Evolutionary conservation across 2,329 filamentous ascomycete species (phyloP), one percentile per base, ranked within the genome.

Genomic region (Magnaporthiopsis rhizophila): DNA sequence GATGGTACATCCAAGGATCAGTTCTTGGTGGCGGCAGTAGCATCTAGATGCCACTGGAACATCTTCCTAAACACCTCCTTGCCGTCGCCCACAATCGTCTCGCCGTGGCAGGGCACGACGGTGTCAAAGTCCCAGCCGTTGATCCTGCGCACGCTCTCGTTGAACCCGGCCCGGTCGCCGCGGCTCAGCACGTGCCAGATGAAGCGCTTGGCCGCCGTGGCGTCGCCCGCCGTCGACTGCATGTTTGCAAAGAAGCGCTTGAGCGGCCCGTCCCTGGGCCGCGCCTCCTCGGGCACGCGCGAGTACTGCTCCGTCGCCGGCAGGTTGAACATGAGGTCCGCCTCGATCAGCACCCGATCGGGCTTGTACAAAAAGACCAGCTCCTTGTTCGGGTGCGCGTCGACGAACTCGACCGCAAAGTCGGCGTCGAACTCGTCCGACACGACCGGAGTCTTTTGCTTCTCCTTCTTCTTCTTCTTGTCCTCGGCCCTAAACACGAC

Each of bases 71-170:
- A 96, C 21, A 90, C 80, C 13, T 83, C 83, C 81, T 96, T 97
- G 12, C 84, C 92, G 67, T 80, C 75, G 2, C 79, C 80, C 74
- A 95, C 89, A 68, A 98, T 87, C 21, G 90, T 88, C 77, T 99
- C 95, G 11, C 95, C 95, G 76, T 99, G 95, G 74, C 94, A 98
- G 0, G 94, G 92, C 66, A 99, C 87, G 62, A 98, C 81, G 56
- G 87, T 87, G 68, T 89, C 85, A 73, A 97, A 97, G 65, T 94
- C 89, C 94, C 94, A 99, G 64, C 76, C 74, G 63, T 86, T 80
- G 67, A 98, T 94, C 66, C 83, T 82, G 69, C 76, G 78, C 57
- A 92, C 78, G 69, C 89, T 92, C 67, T 86, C 81, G 68, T 87
- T 87, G 75, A 92, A 96, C 18, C 85, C 87, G 6, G 76, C 68